Conservation (phyloP, 1,284 basidiomycete genomes). For the Irpex sp. region DNA sequence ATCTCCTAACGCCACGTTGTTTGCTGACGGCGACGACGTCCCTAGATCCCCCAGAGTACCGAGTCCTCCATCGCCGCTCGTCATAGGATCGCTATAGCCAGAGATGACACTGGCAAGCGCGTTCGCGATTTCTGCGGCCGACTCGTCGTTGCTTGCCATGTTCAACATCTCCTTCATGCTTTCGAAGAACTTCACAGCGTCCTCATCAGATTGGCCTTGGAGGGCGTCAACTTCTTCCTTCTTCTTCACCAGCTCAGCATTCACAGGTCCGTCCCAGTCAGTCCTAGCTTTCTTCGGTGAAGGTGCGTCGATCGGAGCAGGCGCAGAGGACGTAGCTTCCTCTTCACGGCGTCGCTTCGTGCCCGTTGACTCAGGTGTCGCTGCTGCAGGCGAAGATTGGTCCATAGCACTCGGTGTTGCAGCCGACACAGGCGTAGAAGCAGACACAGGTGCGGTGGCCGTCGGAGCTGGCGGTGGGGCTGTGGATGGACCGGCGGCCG, state of each 20-base stretch:
- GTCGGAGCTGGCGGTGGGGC: conserved; percentile 9
- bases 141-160: conserved; percentile 40
- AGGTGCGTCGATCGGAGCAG: conserved; percentile 40
- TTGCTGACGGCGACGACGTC: conserved; percentile 8
- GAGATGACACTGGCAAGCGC: conserved; percentile 45
- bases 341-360: conserved; percentile 63
- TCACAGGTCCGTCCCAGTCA: conserved; percentile 62
- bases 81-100: conserved; percentile 35
- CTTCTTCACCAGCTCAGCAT: conserved; percentile 50
- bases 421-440: conserved; percentile 27
- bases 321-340: conserved; percentile 29
- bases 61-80: conserved; percentile 31
- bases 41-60: conserved; percentile 12
- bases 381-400: conserved; percentile 20
- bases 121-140: conserved; percentile 52
- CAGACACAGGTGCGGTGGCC: conserved; percentile 8
- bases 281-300: conserved; percentile 68
- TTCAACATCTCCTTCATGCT: conserved; percentile 60
- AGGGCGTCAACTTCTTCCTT: conserved; percentile 52
- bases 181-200: conserved; percentile 57
- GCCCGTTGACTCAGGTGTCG: conserved; percentile 24
- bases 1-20: conserved; percentile 13
- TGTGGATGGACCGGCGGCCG: conserved; percentile 11
- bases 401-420: conserved; percentile 20
- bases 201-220: conserved; percentile 58